Evolutionary conservation across 768 basidiomycete genomes (phyloP).

Genomic region (Auricularia sp.): DNA sequence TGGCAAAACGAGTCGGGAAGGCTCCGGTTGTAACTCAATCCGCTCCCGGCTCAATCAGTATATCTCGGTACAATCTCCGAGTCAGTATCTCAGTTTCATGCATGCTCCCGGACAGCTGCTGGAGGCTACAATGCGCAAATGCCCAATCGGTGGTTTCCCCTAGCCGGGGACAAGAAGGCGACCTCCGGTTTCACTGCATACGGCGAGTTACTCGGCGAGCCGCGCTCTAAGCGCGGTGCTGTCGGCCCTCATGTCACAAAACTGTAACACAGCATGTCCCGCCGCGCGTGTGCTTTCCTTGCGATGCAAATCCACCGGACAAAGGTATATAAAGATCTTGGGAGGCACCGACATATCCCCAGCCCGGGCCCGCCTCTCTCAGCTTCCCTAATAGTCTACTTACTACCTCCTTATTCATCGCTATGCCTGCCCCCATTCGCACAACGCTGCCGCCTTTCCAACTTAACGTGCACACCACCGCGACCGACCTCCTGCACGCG

Average conservation of each 20-base stretch:
- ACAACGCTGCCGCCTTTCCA: slow-evolving; percentile 4
- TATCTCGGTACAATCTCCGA: no score
- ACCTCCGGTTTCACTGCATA: neutral
- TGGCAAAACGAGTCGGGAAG: no score
- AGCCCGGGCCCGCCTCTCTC: neutral
- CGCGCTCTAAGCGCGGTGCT: neutral
- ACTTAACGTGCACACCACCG: slow-evolving; percentile 28
- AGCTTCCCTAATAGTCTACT: neutral
- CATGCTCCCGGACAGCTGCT: no score
- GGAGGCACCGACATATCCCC: neutral
- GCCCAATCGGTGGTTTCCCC: neutral
- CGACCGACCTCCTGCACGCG: slow-evolving; percentile 28
- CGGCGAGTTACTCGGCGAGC: neutral
- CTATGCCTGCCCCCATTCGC: neutral
- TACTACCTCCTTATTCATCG: slow-evolving; percentile 1
- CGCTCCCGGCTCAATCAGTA: no score
- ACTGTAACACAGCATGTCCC: neutral
- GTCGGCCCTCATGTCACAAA: neutral
- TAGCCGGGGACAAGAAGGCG: neutral
- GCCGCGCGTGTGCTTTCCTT: neutral
- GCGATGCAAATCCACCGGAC: neutral
- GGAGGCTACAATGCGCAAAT: neutral
- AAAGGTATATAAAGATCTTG: neutral
- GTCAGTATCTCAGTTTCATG: no score
- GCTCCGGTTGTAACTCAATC: no score